Evolutionary conservation across 306 rosid species (phyloP), one percentile per base, ranked within the genome.

Genomic region (Abrus precatorius): DNA sequence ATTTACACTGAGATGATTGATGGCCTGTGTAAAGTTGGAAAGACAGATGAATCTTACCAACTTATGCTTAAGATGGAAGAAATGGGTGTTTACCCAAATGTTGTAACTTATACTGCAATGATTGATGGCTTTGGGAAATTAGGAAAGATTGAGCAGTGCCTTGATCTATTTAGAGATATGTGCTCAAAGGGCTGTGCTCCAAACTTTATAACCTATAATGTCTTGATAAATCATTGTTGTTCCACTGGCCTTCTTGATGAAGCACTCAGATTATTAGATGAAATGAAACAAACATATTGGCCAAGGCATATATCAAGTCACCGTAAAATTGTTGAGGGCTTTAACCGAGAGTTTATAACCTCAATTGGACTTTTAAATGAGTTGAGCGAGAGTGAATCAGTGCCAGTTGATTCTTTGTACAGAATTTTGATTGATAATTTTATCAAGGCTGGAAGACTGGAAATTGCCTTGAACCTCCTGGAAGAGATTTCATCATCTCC

Each of bases 1-100:
- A 91, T 93, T 83, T 91, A 93, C 88, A 91, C 98, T 33, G 93
- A 85, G 89, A 93, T 93, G 97, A 85, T 91, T 55, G 98, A 93
- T 68, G 98, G 93, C 67, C 97, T 93, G 47, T 91, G 92, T 81
- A 93, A 91, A 84, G 83, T 84, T 84, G 97, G 93, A 82, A 93
- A 86, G 85, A 85, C 87, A 7, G 90, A 87, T 77, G 98, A 91
- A 83, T 97, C 98, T 63, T 88, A 91, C 88, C 88, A 88, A 86
- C 91, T 91, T 83, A 83, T 91, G 92, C 79, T 90, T 72, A 90
- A 88, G 93, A 93, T 93, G 97, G 94, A 88, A 89, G 98, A 93
- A 83, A 87, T 83, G 73, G 93, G 90, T 28, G 91, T 93, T 80
- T 11, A 70, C 80, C 98, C 98, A 77, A 93, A 91, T 81, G 98